These are phyloP conservation scores for Pichia scutulata DNA, from an alignment of 805 yeast species.

Conservation along the genomic window DNA sequence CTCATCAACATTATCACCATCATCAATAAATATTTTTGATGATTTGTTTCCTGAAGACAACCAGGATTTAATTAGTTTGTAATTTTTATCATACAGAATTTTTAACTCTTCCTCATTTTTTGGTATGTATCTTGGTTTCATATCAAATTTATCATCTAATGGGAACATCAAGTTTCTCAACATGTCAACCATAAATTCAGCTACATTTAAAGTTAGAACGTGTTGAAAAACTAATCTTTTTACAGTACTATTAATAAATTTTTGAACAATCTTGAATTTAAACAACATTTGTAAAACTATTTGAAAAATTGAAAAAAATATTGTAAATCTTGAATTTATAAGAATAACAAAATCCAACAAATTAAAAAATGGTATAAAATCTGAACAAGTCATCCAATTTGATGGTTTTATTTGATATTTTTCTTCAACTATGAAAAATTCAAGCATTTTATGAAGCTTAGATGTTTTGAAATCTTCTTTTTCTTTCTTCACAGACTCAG, in stretches of 20 bases:
- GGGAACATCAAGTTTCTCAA: constrained; percentile 26
- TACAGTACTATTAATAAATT: constrained; percentile 17
- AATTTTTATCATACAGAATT: constrained; percentile 10
- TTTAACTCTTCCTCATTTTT: constrained; percentile 21
- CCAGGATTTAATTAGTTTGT: constrained; percentile 4
- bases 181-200: constrained; percentile 8
- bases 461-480: neutral
- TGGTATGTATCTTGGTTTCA: constrained; percentile 26
- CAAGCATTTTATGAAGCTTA: neutral
- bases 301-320: constrained; percentile 4
- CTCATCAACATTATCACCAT: constrained; percentile 1
- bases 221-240: constrained; percentile 20
- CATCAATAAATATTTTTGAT: neutral
- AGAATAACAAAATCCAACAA: neutral
- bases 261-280: neutral
- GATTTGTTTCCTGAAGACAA: neutral
- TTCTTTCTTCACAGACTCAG: neutral
- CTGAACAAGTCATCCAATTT: constrained; percentile 4
- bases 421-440: neutral
- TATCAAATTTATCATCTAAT: constrained; percentile 20
- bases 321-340: constrained; percentile 5
- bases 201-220: constrained; percentile 17
- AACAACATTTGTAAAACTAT: constrained; percentile 1
- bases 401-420: neutral
- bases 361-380: constrained; percentile 8